phyloP scores from a whole-genome alignment of 2,329 filamentous ascomycete genomes.

The Metarhizium sp. region DNA sequence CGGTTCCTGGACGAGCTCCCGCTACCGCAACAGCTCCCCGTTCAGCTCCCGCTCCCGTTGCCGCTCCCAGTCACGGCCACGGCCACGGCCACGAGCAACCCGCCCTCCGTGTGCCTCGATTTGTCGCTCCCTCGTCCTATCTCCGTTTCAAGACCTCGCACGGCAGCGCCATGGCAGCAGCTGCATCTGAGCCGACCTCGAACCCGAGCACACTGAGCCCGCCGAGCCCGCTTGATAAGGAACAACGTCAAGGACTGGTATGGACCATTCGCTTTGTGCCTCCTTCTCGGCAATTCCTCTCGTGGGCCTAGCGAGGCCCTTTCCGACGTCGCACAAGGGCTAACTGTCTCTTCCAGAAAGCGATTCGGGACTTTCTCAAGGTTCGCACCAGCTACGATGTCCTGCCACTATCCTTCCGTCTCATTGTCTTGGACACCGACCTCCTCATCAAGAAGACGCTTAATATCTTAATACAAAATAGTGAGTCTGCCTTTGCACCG shows the following conservation, averaged over 20 bases:
- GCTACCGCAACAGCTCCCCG: neutral
- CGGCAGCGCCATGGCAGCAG: slow-evolving; percentile 24
- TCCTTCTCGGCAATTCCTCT: neutral
- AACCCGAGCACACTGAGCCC: slow-evolving; percentile 27
- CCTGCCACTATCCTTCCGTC: slow-evolving; percentile 85
- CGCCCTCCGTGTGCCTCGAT: slow-evolving; percentile 35
- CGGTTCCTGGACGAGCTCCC: neutral
- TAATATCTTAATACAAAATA: slow-evolving; percentile 91
- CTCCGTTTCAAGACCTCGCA: slow-evolving; percentile 31
- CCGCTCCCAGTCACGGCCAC: neutral
- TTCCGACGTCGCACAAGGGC: slow-evolving; percentile 1
- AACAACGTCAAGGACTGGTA: slow-evolving; percentile 72
- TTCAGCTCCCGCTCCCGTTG: slow-evolving; percentile 2
- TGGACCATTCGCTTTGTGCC: slow-evolving; percentile 13
- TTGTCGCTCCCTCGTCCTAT: slow-evolving; percentile 53
- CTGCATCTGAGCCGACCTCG: slow-evolving; percentile 11
- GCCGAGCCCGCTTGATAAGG: slow-evolving; percentile 58
- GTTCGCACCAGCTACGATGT: slow-evolving; percentile 97
- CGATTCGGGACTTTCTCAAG: slow-evolving; percentile 91
- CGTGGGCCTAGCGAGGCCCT: neutral
- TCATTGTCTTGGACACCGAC: slow-evolving; percentile 92
- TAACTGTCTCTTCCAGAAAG: slow-evolving; percentile 48
- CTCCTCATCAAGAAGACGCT: slow-evolving; percentile 95
- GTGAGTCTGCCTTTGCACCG: slow-evolving; percentile 35
- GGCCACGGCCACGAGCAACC: slow-evolving; percentile 6